Evolutionary conservation across 306 rosid species (phyloP), one percentile per base, ranked within the genome.

Genomic region (Cicer judaicum): DNA sequence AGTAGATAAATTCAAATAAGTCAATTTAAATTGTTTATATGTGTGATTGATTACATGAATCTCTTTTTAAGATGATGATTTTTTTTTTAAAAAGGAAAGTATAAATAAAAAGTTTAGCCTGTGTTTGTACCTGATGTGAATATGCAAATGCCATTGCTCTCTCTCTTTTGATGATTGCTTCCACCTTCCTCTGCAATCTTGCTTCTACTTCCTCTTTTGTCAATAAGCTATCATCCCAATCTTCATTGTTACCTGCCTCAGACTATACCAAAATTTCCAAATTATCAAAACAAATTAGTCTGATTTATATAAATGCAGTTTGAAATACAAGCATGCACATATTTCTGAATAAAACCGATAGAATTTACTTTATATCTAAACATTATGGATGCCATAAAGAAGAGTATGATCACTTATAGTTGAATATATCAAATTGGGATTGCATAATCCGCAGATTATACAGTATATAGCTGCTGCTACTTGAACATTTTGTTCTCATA

Each of bases 81-180:
- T n/a, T 39, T 74, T 48, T 47, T 34, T 5, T 47, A 15, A 2
- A 52, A 36, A 49, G 53, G 4, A 38, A 44, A 76, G 16, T 57
- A 70, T 55, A 48, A 54, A 46, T 57, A 16, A 19, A 16, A 52
- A 21, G 47, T 67, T 13, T 36, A 21, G 78, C 78, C 42, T 77
- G 73, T 55, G 67, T 59, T 63, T 39, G 56, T 79, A 91, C 97
- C 95, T 90, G 97, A 83, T 90, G 91, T 15, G 98, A 94, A 80
- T 90, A 90, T 52, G 99, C 93, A 73, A 90, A 95, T 68, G 99
- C 98, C 99, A 90, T 95, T 55, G 93, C 88, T 79, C 96, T 89
- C 40, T 95, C 99, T 82, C 99, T 90, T 81, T 92, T 95, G 84
- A 95, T 77, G 56, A 92, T 79, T 19, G 99, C 99, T 72, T 92